Evolutionary conservation across 1,284 basidiomycete species (phyloP).

Genomic region (Erythrobasidium hasegawianum): DNA sequence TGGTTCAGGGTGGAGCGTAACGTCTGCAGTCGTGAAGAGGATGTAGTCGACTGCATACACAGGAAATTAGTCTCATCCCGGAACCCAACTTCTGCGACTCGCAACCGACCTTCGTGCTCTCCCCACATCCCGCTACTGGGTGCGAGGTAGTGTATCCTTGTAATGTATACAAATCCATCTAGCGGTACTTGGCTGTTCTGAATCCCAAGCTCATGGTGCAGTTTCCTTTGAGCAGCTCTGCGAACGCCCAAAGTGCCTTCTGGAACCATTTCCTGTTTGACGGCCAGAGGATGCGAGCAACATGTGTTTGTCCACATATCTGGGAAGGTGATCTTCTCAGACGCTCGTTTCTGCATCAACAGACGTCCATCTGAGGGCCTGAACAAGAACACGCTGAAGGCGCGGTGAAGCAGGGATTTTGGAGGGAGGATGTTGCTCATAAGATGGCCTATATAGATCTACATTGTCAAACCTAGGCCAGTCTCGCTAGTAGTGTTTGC

Average conservation of each 20-base stretch:
- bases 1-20: slow-evolving; percentile 73
- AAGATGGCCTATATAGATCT: slow-evolving; percentile 88
- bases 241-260: slow-evolving; percentile 70
- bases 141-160: slow-evolving; percentile 95
- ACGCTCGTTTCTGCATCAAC: slow-evolving; percentile 86
- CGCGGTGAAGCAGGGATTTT: slow-evolving; percentile 83
- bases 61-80: not conserved
- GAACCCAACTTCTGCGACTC: not conserved
- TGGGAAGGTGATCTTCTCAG: slow-evolving; percentile 99
- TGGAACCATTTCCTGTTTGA: slow-evolving; percentile 66
- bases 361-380: slow-evolving; percentile 88
- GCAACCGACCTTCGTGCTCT: slow-evolving; percentile 85
- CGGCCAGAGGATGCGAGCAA: slow-evolving; percentile 90
- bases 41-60: slow-evolving; percentile 87
- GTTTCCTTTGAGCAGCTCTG: slow-evolving; percentile 85
- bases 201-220: slow-evolving; percentile 96
- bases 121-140: slow-evolving; percentile 92
- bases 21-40: slow-evolving; percentile 85
- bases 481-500: too few species aligned
- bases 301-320: slow-evolving; percentile 99
- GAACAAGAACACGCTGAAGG: slow-evolving; percentile 97
- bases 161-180: slow-evolving; percentile 89
- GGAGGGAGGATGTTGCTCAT: slow-evolving; percentile 80
- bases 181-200: slow-evolving; percentile 65
- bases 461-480: too few species aligned